phyloP scores from a whole-genome alignment of 495 filamentous ascomycete species.

The Penicillium subrubescens region DNA sequence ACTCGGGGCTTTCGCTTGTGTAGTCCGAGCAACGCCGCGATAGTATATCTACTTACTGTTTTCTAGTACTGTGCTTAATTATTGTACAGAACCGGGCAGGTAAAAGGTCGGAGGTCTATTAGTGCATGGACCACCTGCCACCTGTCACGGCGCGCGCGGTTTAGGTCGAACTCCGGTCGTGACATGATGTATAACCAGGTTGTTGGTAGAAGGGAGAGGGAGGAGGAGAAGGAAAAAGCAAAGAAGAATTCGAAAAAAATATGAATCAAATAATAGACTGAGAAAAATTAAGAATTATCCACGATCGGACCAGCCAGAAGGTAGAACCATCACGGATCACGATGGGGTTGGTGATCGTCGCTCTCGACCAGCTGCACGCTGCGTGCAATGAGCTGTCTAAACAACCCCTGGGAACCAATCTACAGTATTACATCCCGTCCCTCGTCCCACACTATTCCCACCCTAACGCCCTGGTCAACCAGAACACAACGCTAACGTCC shows the following conservation, averaged over 20 bases:
- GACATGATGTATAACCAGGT: slow-evolving; percentile 13
- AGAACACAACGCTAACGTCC: background rate
- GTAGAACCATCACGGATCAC: background rate
- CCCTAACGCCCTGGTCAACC: background rate
- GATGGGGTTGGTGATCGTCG: slow-evolving; percentile 8
- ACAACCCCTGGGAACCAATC: slow-evolving; percentile 23
- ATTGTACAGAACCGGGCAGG: background rate
- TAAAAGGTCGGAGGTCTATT: background rate
- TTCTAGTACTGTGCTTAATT: background rate
- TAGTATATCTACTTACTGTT: background rate
- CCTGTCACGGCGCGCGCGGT: slow-evolving; percentile 24
- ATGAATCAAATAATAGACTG: background rate
- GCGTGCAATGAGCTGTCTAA: slow-evolving; percentile 22
- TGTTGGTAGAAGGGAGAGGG: background rate
- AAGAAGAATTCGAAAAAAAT: background rate
- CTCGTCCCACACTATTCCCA: slow-evolving; percentile 18
- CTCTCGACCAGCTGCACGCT: slow-evolving; percentile 22
- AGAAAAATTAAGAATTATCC: background rate
- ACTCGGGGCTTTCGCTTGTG: background rate
- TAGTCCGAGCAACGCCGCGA: background rate
- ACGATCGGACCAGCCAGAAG: slow-evolving; percentile 1
- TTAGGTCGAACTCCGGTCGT: slow-evolving; percentile 19
- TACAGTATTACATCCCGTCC: slow-evolving; percentile 21
- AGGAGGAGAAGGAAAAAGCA: background rate
- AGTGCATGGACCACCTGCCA: slow-evolving; percentile 33